Percentiles rank a stretch among this genome's conserved stretches.
These are phyloP conservation scores for Ophiostoma himal-ulmi DNA, from an alignment of 2,329 filamentous ascomycete genomes.

Conservation along the genomic window DNA sequence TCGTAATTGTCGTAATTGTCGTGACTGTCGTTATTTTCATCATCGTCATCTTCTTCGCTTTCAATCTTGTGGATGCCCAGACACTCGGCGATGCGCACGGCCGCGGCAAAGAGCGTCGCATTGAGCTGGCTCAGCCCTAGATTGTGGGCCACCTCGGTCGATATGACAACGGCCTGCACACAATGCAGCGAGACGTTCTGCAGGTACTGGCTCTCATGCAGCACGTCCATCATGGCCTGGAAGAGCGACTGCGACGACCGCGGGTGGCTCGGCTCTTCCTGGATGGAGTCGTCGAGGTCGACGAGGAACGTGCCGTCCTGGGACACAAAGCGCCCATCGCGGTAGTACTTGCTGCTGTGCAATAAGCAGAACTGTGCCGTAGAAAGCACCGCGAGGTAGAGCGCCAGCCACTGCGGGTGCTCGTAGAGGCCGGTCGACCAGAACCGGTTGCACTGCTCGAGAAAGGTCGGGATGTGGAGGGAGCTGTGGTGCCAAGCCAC, in stretches of 20 bases:
- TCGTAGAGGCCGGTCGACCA: conserved; percentile 34
- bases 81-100: conserved; percentile 33
- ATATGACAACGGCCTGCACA: conserved; percentile 36
- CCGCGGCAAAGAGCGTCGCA: conserved; percentile 33
- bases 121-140: conserved; percentile 33
- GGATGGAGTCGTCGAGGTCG: conserved; percentile 12
- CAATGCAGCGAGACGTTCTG: conserved; percentile 31
- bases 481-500: conserved; percentile 31
- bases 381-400: conserved; percentile 29
- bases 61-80: conserved; percentile 27
- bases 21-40: neutral
- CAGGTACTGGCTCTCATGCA: conserved; percentile 34
- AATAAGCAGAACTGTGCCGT: conserved; percentile 27
- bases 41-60: conserved; percentile 11
- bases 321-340: neutral
- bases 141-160: conserved; percentile 36
- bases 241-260: conserved; percentile 28
- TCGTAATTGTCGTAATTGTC: conserved; percentile 16
- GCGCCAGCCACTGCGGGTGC: conserved; percentile 29
- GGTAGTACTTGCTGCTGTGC: conserved; percentile 25
- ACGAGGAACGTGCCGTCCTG: conserved; percentile 15
- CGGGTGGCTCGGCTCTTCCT: conserved; percentile 13
- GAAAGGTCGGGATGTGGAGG: conserved; percentile 50
- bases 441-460: conserved; percentile 44
- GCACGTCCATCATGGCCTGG: conserved; percentile 32